Percentiles rank a stretch among this genome's conserved stretches.
Evolutionary conservation across 495 filamentous ascomycete species (phyloP).

Genomic region (Talaromyces stipitatus): DNA sequence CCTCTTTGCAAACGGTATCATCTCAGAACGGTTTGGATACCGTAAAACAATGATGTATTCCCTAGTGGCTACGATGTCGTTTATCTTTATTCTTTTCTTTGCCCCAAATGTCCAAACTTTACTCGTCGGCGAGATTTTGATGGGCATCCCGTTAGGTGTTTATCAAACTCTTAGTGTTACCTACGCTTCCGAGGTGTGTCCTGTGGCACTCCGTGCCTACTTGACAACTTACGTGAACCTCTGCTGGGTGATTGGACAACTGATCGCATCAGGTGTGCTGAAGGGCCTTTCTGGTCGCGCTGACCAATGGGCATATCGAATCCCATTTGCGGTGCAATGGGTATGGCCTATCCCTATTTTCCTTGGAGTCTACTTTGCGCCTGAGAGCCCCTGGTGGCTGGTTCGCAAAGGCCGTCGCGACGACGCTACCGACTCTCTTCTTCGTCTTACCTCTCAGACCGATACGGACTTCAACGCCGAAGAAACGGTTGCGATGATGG

Average conservation of each 20-base stretch:
- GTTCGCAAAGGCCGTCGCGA: conserved; percentile 23
- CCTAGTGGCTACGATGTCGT: conserved; percentile 31
- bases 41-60: conserved; percentile 53
- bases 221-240: conserved; percentile 41
- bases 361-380: conserved; percentile 30
- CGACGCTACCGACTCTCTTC: conserved; percentile 48
- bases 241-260: conserved; percentile 44
- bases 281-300: conserved; percentile 20
- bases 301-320: conserved; percentile 44
- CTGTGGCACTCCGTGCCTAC: conserved; percentile 32
- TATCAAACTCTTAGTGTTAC: conserved; percentile 45
- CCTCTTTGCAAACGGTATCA: conserved; percentile 33
- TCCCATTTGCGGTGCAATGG: conserved; percentile 51
- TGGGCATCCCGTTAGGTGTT: conserved; percentile 25
- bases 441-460: conserved; percentile 45
- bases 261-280: conserved; percentile 42
- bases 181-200: conserved; percentile 45
- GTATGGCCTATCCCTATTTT: conserved; percentile 43
- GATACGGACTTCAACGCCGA: conserved; percentile 50
- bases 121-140: conserved; percentile 5
- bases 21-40: conserved; percentile 36
- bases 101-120: neutral
- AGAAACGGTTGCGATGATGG: conserved; percentile 63
- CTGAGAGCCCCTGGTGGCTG: conserved; percentile 42
- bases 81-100: conserved; percentile 46